Evolutionary conservation across 2,329 filamentous ascomycete species (phyloP).

Genomic region (Ophiocordyceps sinensis): DNA sequence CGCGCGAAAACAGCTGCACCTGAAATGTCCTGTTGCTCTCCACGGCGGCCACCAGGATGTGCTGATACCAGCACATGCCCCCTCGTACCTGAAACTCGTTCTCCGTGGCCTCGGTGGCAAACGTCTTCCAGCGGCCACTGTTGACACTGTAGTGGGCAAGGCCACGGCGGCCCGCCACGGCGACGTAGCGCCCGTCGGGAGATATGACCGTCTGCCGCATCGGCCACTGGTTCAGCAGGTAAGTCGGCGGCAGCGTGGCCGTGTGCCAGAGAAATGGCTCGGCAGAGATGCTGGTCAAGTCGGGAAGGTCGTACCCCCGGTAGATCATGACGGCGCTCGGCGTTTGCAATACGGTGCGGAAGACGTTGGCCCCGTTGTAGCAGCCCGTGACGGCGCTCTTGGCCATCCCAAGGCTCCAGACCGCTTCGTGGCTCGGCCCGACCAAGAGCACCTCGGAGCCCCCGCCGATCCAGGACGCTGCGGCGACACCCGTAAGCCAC

Average conservation of each 20-base stretch:
- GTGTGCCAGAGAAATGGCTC: conserved; percentile 95
- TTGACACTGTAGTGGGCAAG: conserved; percentile 91
- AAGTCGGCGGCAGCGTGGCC: conserved; percentile 68
- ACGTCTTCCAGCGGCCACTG: conserved; percentile 92
- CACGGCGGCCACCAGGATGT: conserved; percentile 86
- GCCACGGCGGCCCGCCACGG: conserved; percentile 84
- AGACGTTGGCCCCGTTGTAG: conserved; percentile 82
- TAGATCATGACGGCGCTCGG: conserved; percentile 84
- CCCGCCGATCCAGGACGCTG: conserved; percentile 75
- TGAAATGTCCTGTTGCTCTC: conserved; percentile 72
- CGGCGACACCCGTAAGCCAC: conserved; percentile 68
- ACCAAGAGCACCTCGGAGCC: conserved; percentile 75
- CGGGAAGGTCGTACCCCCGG: conserved; percentile 79
- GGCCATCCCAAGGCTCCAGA: conserved; percentile 86
- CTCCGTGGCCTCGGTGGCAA: conserved; percentile 65
- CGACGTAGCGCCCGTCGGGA: conserved; percentile 82
- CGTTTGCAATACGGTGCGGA: conserved; percentile 77
- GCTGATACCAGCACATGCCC: conserved; percentile 98
- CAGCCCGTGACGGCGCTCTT: conserved; percentile 87
- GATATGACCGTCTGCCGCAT: conserved; percentile 80
- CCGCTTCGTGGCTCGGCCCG: conserved; percentile 53
- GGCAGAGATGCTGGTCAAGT: conserved; percentile 80
- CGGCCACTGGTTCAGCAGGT: conserved; percentile 87
- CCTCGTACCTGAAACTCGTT: conserved; percentile 86
- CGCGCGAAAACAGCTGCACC: conserved; percentile 83